phyloP scores from a whole-genome alignment of 2,329 filamentous ascomycete species.

The Diaporthe destruens region DNA sequence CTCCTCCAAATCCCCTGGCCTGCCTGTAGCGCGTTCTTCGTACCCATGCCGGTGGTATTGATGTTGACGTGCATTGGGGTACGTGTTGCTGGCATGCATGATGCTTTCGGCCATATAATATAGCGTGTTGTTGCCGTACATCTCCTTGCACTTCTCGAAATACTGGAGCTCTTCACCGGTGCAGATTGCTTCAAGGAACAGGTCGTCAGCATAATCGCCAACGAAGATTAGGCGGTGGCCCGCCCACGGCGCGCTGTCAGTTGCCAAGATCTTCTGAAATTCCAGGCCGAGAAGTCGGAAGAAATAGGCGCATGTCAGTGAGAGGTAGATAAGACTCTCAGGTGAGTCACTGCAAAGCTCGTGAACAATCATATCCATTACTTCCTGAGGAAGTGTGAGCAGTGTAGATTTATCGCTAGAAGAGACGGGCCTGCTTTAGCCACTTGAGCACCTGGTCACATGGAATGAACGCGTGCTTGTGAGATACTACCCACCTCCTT shows the following conservation, averaged over 20 bases:
- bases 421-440: not conserved
- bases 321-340: not conserved
- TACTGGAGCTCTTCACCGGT: not conserved
- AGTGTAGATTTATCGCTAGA: not conserved
- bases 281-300: not conserved
- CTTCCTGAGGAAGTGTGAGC: not conserved
- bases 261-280: not conserved
- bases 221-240: not conserved
- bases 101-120: not conserved
- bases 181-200: not conserved
- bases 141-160: not conserved
- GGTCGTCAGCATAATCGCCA: not conserved
- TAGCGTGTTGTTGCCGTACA: not conserved
- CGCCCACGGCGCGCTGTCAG: slow-evolving; percentile 1
- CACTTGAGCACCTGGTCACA: not conserved
- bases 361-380: not conserved
- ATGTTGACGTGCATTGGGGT: not conserved
- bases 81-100: not conserved
- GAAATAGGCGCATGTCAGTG: slow-evolving; percentile 3
- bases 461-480: too few relatives aligned
- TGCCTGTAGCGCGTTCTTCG: not conserved
- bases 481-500: not conserved
- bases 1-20: not conserved
- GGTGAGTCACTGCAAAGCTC: not conserved
- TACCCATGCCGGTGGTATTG: too few relatives aligned